Evolutionary conservation across 768 basidiomycete species (phyloP).

Genomic region (Xerocomus spinulosus): DNA sequence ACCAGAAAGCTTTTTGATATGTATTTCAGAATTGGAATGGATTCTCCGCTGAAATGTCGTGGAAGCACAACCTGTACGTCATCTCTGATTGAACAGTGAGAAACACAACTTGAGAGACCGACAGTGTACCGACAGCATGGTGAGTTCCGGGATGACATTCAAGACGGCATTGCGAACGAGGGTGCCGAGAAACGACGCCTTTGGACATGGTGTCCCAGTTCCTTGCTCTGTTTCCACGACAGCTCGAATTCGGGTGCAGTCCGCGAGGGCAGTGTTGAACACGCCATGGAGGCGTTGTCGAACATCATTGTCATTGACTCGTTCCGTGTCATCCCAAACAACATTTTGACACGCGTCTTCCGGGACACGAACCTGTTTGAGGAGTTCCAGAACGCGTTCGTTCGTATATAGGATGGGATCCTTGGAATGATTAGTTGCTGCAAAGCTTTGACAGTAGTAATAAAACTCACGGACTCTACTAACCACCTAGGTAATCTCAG

Average conservation of each 20-base stretch:
- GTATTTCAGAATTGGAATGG: constrained; percentile 2
- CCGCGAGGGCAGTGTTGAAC: constrained; percentile 1
- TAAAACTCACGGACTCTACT: background rate
- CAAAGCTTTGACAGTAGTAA: background rate
- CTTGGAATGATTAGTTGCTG: background rate
- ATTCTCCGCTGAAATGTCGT: constrained; percentile 6
- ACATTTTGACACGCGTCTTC: background rate
- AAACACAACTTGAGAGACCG: background rate
- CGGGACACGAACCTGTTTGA: background rate
- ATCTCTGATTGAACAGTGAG: background rate
- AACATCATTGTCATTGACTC: background rate
- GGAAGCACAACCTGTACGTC: no score
- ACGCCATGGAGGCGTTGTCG: background rate
- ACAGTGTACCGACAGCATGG: no score
- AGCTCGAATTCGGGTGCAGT: constrained; percentile 6
- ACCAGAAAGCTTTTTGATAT: background rate
- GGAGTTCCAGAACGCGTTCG: background rate
- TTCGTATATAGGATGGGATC: background rate
- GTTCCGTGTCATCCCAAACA: background rate
- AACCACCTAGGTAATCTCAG: constrained; percentile 5
- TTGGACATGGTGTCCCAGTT: background rate
- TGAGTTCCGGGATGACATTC: background rate
- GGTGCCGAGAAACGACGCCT: constrained; percentile 2
- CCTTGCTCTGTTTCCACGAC: background rate
- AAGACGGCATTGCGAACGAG: constrained; percentile 1